These are phyloP conservation scores for Naganishia sp. DNA, from an alignment of 1,284 basidiomycete species.

Conservation along the genomic window DNA sequence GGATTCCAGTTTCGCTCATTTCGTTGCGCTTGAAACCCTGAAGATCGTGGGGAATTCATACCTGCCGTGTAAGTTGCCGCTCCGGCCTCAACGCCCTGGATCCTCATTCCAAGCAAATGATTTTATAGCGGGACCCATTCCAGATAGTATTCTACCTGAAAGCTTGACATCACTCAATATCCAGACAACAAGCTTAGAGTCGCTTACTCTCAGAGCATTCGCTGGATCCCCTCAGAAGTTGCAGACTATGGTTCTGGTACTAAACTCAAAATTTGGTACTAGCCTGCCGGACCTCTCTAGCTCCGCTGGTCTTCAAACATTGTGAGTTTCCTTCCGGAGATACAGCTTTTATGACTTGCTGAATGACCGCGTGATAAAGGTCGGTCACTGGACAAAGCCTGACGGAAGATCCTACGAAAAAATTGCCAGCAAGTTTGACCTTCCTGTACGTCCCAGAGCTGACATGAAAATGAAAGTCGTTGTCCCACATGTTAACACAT, in stretches of 20 bases:
- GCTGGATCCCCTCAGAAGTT: constrained; percentile 33
- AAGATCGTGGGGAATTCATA: constrained; percentile 46
- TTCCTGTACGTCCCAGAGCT: constrained; percentile 42
- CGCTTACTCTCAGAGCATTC: constrained; percentile 41
- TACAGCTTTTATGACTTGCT: constrained; percentile 30
- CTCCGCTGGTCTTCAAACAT: constrained; percentile 40
- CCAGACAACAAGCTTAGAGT: constrained; percentile 45
- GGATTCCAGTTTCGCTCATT: constrained; percentile 40
- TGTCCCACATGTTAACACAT: not conserved
- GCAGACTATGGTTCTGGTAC: constrained; percentile 41
- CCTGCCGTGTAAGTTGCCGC: constrained; percentile 43
- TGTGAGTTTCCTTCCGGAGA: constrained; percentile 37
- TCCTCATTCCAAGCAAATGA: not conserved
- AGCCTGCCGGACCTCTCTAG: constrained; percentile 41
- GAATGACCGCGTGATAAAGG: not conserved
- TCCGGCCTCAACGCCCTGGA: not conserved
- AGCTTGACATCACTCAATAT: constrained; percentile 42
- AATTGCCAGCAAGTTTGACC: constrained; percentile 36
- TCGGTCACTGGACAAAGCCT: constrained; percentile 38
- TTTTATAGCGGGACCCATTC: constrained; percentile 30
- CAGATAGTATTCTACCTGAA: constrained; percentile 40
- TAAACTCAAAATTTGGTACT: constrained; percentile 45
- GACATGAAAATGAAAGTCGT: not conserved
- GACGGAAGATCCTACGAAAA: constrained; percentile 28
- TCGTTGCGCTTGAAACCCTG: constrained; percentile 44